Evolutionary conservation across 2,329 filamentous ascomycete genomes (phyloP).

Genomic region (Scolecobasidium constrictum): DNA sequence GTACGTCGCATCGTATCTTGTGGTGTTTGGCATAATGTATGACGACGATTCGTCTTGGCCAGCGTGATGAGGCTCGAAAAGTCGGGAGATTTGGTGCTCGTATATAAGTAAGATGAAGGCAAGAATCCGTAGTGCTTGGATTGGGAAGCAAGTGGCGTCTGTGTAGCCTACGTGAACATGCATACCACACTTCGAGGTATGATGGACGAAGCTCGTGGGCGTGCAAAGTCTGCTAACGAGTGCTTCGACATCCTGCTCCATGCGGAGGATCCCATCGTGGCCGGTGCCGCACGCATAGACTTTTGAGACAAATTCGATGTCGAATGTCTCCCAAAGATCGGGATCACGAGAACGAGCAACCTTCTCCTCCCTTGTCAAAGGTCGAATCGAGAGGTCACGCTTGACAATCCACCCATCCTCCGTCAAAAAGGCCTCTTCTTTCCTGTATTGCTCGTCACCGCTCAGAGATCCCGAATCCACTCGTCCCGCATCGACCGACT

Average conservation of each 20-base stretch:
- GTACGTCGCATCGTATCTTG: not conserved
- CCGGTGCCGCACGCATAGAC: no score
- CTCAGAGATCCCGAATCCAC: not conserved
- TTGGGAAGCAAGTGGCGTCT: not conserved
- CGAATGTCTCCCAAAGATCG: not conserved
- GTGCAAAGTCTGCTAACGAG: not conserved
- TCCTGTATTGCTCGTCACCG: not conserved
- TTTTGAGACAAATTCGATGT: not conserved
- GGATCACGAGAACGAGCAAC: not conserved
- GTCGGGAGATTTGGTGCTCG: not conserved
- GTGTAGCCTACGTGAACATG: not conserved
- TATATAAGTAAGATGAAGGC: not conserved
- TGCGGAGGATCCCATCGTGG: not conserved
- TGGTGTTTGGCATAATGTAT: not conserved
- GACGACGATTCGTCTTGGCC: not conserved
- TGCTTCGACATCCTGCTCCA: not conserved
- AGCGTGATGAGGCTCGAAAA: not conserved
- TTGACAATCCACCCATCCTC: not conserved
- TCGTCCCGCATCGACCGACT: not conserved
- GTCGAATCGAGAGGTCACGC: not conserved
- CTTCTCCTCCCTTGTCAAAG: not conserved
- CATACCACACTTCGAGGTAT: not conserved
- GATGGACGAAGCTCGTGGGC: not conserved
- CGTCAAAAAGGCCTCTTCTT: no score
- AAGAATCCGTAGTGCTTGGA: not conserved